Percentiles rank a stretch among this genome's conserved stretches.
phyloP scores from a whole-genome alignment of 345 rosid species.

The Linum tenue region DNA sequence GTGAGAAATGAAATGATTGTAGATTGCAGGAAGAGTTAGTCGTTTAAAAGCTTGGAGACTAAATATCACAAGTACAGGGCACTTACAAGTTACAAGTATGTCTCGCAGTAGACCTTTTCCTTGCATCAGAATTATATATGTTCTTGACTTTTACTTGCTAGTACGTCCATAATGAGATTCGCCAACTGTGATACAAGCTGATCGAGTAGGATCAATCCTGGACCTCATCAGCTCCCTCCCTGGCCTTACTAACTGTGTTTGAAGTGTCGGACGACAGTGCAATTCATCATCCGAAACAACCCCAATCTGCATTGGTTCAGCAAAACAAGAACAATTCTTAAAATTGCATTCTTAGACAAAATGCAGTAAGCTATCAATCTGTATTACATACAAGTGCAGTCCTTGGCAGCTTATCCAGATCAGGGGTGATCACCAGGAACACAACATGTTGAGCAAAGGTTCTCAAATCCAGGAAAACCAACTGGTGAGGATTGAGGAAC shows the following conservation, averaged over 20 bases:
- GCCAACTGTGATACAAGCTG: constrained; percentile 88
- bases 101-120: constrained; percentile 41
- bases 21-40: no score
- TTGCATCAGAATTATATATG: constrained; percentile 46
- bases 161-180: constrained; percentile 83
- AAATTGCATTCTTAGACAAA: constrained; percentile 3
- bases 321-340: constrained; percentile 2
- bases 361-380: not conserved
- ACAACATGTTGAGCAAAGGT: constrained; percentile 54
- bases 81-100: constrained; percentile 46
- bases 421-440: constrained; percentile 73
- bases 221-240: constrained; percentile 94
- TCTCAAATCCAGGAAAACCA: constrained; percentile 70
- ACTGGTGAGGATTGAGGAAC: constrained; percentile 65
- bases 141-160: constrained; percentile 61
- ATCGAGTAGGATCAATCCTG: constrained; percentile 88
- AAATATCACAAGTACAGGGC: not conserved
- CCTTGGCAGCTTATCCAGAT: constrained; percentile 70
- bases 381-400: constrained; percentile 14
- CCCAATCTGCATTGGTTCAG: constrained; percentile 52
- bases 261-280: constrained; percentile 86
- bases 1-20: no score
- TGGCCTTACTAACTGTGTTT: constrained; percentile 78
- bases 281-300: constrained; percentile 90
- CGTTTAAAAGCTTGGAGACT: no score